Conservation (phyloP, 768 basidiomycete species). For the Boletus sp. region DNA sequence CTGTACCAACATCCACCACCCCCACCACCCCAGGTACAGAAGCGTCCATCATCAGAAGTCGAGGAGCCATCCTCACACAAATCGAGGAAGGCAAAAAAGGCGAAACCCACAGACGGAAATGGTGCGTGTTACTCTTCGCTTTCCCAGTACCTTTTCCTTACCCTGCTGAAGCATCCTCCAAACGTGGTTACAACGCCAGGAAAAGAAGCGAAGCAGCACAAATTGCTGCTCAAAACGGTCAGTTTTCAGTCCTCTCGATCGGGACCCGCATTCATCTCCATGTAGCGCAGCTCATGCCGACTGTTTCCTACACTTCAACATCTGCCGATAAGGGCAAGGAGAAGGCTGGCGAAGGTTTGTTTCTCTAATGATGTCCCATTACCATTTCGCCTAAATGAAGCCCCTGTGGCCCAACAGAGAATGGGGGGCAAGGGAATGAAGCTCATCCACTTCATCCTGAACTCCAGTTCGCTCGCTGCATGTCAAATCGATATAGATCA, state of each 20-base stretch:
- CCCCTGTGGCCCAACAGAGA: constrained; percentile 30
- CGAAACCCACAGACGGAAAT: constrained; percentile 34
- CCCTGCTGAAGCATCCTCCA: constrained; percentile 38
- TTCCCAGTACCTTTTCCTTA: constrained; percentile 9
- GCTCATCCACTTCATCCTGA: constrained; percentile 51
- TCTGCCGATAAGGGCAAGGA: constrained; percentile 45
- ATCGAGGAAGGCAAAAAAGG: constrained; percentile 45
- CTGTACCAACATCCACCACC: constrained; percentile 30
- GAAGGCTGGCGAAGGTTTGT: constrained; percentile 39
- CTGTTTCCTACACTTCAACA: constrained; percentile 40
- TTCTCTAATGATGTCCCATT: not conserved
- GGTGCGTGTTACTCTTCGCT: constrained; percentile 21
- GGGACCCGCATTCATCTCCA: constrained; percentile 14
- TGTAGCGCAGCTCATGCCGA: constrained; percentile 45
- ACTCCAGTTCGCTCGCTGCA: constrained; percentile 75
- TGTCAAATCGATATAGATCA: constrained; percentile 73
- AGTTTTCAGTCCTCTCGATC: constrained; percentile 11
- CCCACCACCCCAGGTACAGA: constrained; percentile 30
- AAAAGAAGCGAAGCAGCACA: constrained; percentile 70
- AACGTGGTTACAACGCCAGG: constrained; percentile 68
- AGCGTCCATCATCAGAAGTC: constrained; percentile 38
- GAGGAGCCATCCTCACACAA: constrained; percentile 42
- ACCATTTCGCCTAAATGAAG: constrained; percentile 9
- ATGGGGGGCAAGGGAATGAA: constrained; percentile 27
- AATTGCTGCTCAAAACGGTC: constrained; percentile 64